phyloP scores from a whole-genome alignment of 1,284 basidiomycete species.

The Cryptococcus sp. region DNA sequence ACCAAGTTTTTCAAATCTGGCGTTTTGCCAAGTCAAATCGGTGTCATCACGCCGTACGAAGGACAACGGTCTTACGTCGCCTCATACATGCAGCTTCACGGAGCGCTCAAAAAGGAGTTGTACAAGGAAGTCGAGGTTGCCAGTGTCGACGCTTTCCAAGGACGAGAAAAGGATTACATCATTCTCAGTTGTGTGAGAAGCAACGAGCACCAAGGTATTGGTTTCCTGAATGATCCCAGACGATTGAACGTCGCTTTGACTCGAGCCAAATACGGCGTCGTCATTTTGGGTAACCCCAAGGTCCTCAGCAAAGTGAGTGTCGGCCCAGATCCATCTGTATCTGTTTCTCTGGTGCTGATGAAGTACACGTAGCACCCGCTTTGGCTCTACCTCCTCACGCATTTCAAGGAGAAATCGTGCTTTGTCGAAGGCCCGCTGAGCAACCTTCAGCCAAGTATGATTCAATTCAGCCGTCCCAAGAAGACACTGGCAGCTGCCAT shows the following conservation, averaged over 20 bases:
- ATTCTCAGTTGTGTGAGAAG: conserved; percentile 98
- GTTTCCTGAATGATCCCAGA: conserved; percentile 97
- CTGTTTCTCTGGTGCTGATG: background rate
- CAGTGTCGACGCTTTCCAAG: conserved; percentile 98
- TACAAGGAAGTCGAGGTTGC: conserved; percentile 99
- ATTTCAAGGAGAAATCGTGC: conserved; percentile 94
- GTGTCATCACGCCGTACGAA: conserved; percentile 98
- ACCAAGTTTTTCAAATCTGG: conserved; percentile 99
- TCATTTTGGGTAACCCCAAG: conserved; percentile 97
- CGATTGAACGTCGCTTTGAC: conserved; percentile 97
- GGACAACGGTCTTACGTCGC: conserved; percentile 99
- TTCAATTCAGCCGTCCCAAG: conserved; percentile 95
- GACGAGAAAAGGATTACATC: conserved; percentile 99
- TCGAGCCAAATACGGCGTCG: conserved; percentile 95
- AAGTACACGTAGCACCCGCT: conserved; percentile 75
- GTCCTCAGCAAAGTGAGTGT: conserved; percentile 89
- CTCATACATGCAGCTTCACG: conserved; percentile 99
- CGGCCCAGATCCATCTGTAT: background rate
- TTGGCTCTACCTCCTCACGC: conserved; percentile 97
- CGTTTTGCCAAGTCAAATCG: conserved; percentile 91
- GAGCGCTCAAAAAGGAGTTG: conserved; percentile 94
- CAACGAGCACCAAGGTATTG: conserved; percentile 99
- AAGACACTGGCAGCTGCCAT: conserved; percentile 79
- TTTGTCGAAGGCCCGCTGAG: conserved; percentile 96
- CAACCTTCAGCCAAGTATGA: conserved; percentile 97